Conservation (phyloP, 2,329 filamentous ascomycete species). For the Apiospora marii region DNA sequence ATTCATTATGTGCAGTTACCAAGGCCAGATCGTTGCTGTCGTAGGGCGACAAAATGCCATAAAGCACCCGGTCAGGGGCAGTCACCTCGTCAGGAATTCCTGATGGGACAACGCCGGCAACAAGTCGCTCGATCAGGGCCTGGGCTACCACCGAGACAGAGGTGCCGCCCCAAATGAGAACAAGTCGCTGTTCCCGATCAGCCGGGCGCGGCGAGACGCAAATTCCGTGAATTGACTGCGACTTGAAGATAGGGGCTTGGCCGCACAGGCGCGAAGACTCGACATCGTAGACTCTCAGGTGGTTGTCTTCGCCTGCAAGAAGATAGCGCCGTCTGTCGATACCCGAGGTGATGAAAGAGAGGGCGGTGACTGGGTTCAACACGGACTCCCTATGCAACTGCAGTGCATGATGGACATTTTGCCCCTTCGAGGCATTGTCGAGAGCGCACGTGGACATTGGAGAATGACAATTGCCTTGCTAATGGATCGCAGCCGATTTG, state of each 20-base stretch:
- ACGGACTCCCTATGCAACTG: slow-evolving; percentile 46
- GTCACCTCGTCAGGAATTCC: slow-evolving; percentile 48
- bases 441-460: neutral
- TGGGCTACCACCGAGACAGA: slow-evolving; percentile 56
- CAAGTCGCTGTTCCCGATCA: slow-evolving; percentile 32
- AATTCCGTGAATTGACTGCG: slow-evolving; percentile 80
- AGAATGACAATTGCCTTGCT: neutral
- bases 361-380: slow-evolving; percentile 65
- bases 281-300: slow-evolving; percentile 61
- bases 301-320: slow-evolving; percentile 67
- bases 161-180: slow-evolving; percentile 76
- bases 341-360: slow-evolving; percentile 56
- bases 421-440: slow-evolving; percentile 29
- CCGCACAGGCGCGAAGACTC: slow-evolving; percentile 46
- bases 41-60: slow-evolving; percentile 63
- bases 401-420: slow-evolving; percentile 24
- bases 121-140: slow-evolving; percentile 45
- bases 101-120: slow-evolving; percentile 38
- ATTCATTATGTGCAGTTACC: slow-evolving; percentile 87
- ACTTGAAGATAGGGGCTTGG: slow-evolving; percentile 63
- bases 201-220: slow-evolving; percentile 45
- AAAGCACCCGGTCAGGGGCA: slow-evolving; percentile 80
- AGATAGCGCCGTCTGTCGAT: slow-evolving; percentile 49
- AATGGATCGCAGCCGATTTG: neutral
- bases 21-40: slow-evolving; percentile 59